Conservation (phyloP, 176 grass and related monocot genomes). For the Aegilops speltoides region DNA sequence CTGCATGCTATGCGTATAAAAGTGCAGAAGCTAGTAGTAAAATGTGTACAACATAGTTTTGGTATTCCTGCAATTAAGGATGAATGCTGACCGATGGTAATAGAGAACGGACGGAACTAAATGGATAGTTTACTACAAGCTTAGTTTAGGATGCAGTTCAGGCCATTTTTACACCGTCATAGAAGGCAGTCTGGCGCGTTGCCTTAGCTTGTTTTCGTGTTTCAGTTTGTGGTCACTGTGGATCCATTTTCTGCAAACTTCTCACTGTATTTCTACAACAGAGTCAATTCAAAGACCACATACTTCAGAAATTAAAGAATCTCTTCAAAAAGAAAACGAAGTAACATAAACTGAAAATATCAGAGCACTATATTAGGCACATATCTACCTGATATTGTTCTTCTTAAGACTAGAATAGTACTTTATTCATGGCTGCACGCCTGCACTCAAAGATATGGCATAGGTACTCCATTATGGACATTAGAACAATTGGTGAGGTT, state of each 20-base stretch:
- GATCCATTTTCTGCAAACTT: neutral
- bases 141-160: neutral
- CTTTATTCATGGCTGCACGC: constrained; percentile 17
- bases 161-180: neutral
- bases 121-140: neutral
- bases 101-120: neutral
- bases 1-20: neutral
- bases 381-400: constrained; percentile 19
- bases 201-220: neutral
- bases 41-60: neutral
- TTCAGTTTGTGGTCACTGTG: neutral
- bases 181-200: neutral
- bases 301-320: constrained; percentile 9
- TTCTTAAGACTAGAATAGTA: constrained; percentile 17
- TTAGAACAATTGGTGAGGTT: constrained; percentile 30
- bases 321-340: neutral
- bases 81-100: neutral
- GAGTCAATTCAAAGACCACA: constrained; percentile 9
- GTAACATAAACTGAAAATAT: constrained; percentile 22
- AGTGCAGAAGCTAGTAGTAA: neutral
- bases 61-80: neutral
- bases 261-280: neutral
- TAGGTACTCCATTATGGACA: constrained; percentile 39
- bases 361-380: constrained; percentile 1
- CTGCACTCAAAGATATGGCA: constrained; percentile 22